Conservation (phyloP, 176 grass and related monocot species). For the Oryza glumipatula region DNA sequence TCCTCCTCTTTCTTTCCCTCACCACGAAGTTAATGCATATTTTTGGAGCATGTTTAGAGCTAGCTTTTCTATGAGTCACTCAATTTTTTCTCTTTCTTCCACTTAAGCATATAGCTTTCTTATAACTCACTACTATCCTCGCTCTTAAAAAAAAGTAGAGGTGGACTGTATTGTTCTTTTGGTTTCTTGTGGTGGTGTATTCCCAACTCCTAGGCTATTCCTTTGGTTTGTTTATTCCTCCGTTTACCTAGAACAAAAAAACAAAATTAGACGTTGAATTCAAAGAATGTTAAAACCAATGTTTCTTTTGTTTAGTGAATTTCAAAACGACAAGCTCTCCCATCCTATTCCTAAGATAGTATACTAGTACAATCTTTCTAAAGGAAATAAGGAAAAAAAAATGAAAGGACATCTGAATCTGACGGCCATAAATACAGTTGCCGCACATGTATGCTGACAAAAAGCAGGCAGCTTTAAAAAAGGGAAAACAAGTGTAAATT, state of each 20-base stretch:
- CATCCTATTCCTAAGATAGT: slow-evolving; percentile 12
- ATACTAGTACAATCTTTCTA: slow-evolving; percentile 3
- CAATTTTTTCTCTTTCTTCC: too few relatives aligned
- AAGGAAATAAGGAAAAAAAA: neutral
- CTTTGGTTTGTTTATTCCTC: slow-evolving; percentile 29
- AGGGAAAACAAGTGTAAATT: slow-evolving; percentile 5
- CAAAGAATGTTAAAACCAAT: slow-evolving; percentile 8
- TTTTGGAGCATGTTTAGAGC: too few relatives aligned
- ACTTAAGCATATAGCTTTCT: too few relatives aligned
- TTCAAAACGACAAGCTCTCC: slow-evolving; percentile 23
- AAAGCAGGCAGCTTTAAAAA: slow-evolving; percentile 38
- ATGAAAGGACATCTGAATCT: neutral
- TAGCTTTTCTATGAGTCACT: too few relatives aligned
- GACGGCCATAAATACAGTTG: slow-evolving; percentile 25
- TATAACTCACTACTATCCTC: too few relatives aligned
- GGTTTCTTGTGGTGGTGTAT: neutral
- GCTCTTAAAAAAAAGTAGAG: too few relatives aligned
- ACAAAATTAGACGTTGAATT: slow-evolving; percentile 27
- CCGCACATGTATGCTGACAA: slow-evolving; percentile 40
- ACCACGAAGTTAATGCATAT: too few relatives aligned
- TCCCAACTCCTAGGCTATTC: slow-evolving; percentile 6
- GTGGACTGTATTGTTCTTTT: slow-evolving; percentile 1
- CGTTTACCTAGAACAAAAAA: slow-evolving; percentile 4
- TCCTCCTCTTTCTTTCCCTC: too few relatives aligned
- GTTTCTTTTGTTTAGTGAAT: slow-evolving; percentile 1